These are phyloP conservation scores for Zygoascus hellenicus DNA, from an alignment of 1,139 yeast genomes.

Conservation along the genomic window DNA sequence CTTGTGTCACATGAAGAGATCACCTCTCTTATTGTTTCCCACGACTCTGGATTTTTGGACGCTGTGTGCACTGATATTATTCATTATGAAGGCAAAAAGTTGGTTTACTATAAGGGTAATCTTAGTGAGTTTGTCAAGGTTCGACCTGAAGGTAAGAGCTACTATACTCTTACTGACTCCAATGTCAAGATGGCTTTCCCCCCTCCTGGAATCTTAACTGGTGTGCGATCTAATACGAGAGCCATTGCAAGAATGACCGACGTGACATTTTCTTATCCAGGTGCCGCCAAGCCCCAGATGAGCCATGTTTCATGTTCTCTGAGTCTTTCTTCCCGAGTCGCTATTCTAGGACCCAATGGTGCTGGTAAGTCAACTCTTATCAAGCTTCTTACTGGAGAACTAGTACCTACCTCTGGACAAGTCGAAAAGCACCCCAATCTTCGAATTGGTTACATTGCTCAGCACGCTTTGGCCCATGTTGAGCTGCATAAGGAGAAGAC, in stretches of 20 bases:
- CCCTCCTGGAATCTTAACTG: conserved; percentile 93
- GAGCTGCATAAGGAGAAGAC: conserved; percentile 97
- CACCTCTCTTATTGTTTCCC: conserved; percentile 93
- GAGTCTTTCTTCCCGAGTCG: conserved; percentile 90
- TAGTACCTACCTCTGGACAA: conserved; percentile 76
- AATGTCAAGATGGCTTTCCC: conserved; percentile 98
- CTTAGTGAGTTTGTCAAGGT: conserved; percentile 85
- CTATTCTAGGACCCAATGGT: conserved; percentile 96
- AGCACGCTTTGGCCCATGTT: conserved; percentile 96
- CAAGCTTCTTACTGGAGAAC: conserved; percentile 86
- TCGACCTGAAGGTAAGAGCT: conserved; percentile 94
- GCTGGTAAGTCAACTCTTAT: conserved; percentile 97
- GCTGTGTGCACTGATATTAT: conserved; percentile 94
- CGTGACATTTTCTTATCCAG: conserved; percentile 87
- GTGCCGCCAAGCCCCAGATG: conserved; percentile 79
- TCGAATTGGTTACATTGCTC: conserved; percentile 98
- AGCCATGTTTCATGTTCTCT: conserved; percentile 76
- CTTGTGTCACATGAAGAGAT: conserved; percentile 74
- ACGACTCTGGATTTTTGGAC: conserved; percentile 95
- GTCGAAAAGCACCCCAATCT: conserved; percentile 97
- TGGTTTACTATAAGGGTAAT: conserved; percentile 94
- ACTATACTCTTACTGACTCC: conserved; percentile 91
- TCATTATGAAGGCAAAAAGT: conserved; percentile 92
- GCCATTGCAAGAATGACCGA: conserved; percentile 88
- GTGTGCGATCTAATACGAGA: conserved; percentile 91